Base-by-base conservation (phyloP, 2,329 filamentous ascomycete species). In the Pseudopyrenochaeta lycopersici region DNA sequence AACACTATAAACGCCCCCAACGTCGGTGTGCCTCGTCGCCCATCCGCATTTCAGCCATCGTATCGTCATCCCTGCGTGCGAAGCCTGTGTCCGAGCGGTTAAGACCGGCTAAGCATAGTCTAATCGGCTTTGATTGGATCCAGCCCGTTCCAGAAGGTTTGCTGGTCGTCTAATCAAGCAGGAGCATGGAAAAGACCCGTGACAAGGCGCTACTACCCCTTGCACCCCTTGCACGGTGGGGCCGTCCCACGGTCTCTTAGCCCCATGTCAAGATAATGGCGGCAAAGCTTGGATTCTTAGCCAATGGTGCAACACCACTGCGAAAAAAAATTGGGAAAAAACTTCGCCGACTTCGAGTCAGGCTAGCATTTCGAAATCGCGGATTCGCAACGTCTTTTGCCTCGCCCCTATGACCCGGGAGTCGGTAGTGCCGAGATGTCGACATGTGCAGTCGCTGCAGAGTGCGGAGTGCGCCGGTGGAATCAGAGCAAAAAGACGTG, bases 251-350 rank as follows among this genome's bases (percentile, higher is more conserved):
- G 14, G 39, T 11, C 12, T 32, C 43, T 48, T 44, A 46, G 41
- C 32, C 32, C 32, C 27, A 39, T 40, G 40, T 40, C 30, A 56
- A 55, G 56, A 49, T 31, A 36, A 44, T 47, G 46, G 48, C 41
- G 40, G 45, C 33, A 39, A 53, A 53, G 52, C 56, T 52, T 56
- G 33, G 42, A 18, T 18, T 20, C 40, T 40, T 46, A 35, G 51
- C 47, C 55, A 51, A 46, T 58, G 14, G 30, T 18, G 31, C 46
- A 27, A 36, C 31, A 9, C n/a, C 39, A 29, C 45, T 10, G 35
- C n/a, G n/a, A n/a, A n/a, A 38, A 11, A 38, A 38, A 10, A 10
- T 20, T 18, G 35, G 15, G 12, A 29, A 23, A 10, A 1, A 7
- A 5, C 17, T 21, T 40, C 38, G 18, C 38, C 17, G 14, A 9